Evolutionary conservation across 345 rosid species (phyloP), one percentile per base, ranked within the genome.

Genomic region (Arabis hirsuta): DNA sequence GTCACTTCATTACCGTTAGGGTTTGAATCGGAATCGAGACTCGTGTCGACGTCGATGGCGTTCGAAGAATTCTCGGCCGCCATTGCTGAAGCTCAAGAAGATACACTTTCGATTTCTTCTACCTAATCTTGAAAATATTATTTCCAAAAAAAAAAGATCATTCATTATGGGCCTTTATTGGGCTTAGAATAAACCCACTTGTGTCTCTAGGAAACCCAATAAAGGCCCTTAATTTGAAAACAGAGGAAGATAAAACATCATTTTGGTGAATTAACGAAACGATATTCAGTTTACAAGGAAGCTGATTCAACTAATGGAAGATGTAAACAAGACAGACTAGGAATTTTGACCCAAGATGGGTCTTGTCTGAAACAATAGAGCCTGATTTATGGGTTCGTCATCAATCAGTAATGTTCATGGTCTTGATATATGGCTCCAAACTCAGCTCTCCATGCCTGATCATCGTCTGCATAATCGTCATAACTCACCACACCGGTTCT

Each of bases 401-500:
- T 73, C 36, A 73, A 12, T 53, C 24, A 64, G 59, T 71, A 71
- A 38, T 26, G 29, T 34, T 80, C 76, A 68, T 86, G 97, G 19
- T 88, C 85, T 75, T 91, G 96, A 74, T 94, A 94, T 24, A 86
- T 87, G 43, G 96, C 87, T 66, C 97, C 91, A 77, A 94, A 91
- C 80, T 94, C 98, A 9, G 96, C 96, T 78, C 93, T 88, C 97
- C 97, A 94, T 5, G 97, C 91, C 64, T 89, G 92, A 70, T 91
- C 97, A 70, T 91, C 97, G 64, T 94, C 97, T 38, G 32, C 62
- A 53, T 75, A 67, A 41, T 66, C 62, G 22, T 74, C 73, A 43
- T 67, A 67, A 42, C 60, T 62, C 7, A 68, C 74, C 57, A 54
- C 43, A n/a, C 75, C 68, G n/a, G 68, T 60, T 60, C 16, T 60